Percentiles rank a stretch among this genome's conserved stretches.
These are phyloP conservation scores for Pleurotus citrinopileatus DNA, from an alignment of 768 basidiomycete species.

Conservation along the genomic window DNA sequence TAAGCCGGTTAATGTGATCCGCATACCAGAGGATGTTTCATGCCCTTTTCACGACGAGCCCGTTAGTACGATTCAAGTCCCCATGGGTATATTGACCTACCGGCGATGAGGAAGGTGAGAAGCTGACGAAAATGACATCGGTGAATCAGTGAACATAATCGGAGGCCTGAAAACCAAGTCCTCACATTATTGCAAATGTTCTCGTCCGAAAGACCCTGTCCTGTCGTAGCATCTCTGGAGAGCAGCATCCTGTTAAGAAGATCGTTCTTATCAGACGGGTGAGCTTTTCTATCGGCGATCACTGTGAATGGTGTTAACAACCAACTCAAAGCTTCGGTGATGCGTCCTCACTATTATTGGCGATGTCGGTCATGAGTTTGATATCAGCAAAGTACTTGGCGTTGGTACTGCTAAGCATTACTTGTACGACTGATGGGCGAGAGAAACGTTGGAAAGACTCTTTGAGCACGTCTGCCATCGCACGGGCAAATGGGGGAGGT, in stretches of 20 bases:
- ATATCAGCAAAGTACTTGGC: slow-evolving; percentile 39
- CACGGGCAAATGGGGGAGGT: slow-evolving; percentile 34
- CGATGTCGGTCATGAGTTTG: slow-evolving; percentile 38
- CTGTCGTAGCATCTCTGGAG: slow-evolving; percentile 42
- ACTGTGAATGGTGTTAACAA: slow-evolving; percentile 22
- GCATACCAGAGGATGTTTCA: slow-evolving; percentile 21
- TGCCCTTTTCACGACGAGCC: slow-evolving; percentile 15
- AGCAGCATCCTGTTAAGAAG: slow-evolving; percentile 44
- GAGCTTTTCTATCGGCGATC: slow-evolving; percentile 33
- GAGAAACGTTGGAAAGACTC: slow-evolving; percentile 33
- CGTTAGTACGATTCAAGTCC: not conserved
- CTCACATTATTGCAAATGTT: slow-evolving; percentile 40
- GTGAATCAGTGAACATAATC: not conserved
- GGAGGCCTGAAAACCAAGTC: not conserved
- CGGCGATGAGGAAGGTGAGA: slow-evolving; percentile 49
- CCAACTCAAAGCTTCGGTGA: not conserved
- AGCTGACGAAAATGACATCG: slow-evolving; percentile 21
- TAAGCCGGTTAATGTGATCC: not conserved
- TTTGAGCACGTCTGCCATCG: slow-evolving; percentile 38
- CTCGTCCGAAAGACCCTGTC: slow-evolving; percentile 35
- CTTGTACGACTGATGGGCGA: slow-evolving; percentile 31
- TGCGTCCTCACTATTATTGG: slow-evolving; percentile 29
- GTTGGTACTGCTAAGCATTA: slow-evolving; percentile 29
- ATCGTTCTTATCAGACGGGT: slow-evolving; percentile 39
- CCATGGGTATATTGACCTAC: slow-evolving; percentile 16